phyloP scores from a whole-genome alignment of 768 basidiomycete genomes.

The Solioccasus polychromus region DNA sequence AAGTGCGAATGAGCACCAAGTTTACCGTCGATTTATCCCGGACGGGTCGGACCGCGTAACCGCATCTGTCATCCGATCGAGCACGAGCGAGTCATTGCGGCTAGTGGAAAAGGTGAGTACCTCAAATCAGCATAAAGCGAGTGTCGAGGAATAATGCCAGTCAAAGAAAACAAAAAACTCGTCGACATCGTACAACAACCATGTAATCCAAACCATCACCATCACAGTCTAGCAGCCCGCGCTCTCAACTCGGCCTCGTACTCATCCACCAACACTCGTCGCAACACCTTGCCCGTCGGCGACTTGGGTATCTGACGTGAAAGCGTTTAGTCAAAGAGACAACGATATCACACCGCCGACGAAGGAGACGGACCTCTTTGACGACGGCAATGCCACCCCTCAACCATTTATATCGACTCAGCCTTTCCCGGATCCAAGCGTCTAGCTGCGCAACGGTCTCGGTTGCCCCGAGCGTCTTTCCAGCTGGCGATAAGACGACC shows the following conservation, averaged over 20 bases:
- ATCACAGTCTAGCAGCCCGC: slow-evolving; percentile 24
- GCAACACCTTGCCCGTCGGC: slow-evolving; percentile 69
- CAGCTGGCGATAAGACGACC: slow-evolving; percentile 62
- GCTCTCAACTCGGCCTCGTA: slow-evolving; percentile 39
- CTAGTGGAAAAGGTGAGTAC: too few species aligned
- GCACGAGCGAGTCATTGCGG: too few species aligned
- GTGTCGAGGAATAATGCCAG: too few species aligned
- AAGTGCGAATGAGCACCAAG: too few species aligned
- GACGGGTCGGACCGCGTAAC: too few species aligned
- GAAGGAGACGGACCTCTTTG: slow-evolving; percentile 56
- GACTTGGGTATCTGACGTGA: slow-evolving; percentile 67
- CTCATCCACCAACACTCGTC: slow-evolving; percentile 57
- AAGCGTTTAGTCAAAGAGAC: background rate
- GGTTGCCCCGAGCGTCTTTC: slow-evolving; percentile 45
- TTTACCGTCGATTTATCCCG: too few species aligned
- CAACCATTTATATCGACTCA: slow-evolving; percentile 77
- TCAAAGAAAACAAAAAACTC: too few species aligned
- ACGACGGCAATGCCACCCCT: slow-evolving; percentile 70
- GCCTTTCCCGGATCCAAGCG: slow-evolving; percentile 55
- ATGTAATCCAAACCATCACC: too few species aligned
- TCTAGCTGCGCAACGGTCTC: slow-evolving; percentile 48
- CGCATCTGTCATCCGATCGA: too few species aligned
- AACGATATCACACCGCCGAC: background rate
- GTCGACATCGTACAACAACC: too few species aligned
- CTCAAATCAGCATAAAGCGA: too few species aligned